Percentiles rank a stretch among this genome's conserved stretches.
Conservation (phyloP, 2,329 filamentous ascomycete genomes). For the Monosporascus sp. region DNA sequence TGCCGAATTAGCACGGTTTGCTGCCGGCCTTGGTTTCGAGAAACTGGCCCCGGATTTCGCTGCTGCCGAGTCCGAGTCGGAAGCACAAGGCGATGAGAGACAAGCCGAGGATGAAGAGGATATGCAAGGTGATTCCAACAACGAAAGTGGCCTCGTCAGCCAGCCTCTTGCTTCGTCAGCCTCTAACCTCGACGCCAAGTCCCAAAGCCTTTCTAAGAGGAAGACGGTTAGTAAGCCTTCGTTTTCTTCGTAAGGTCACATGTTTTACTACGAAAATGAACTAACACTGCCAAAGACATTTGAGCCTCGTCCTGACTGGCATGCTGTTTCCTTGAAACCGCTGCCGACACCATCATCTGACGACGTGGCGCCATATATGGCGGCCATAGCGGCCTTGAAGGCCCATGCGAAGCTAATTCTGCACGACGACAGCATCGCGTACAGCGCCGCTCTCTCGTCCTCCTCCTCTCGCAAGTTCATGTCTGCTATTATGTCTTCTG, state of each 20-base stretch:
- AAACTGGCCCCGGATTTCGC: conserved; percentile 34
- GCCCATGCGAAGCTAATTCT: conserved; percentile 69
- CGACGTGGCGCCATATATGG: conserved; percentile 36
- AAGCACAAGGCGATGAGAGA: conserved; percentile 28
- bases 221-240: conserved; percentile 39
- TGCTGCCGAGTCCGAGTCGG: conserved; percentile 29
- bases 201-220: conserved; percentile 23
- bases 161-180: conserved; percentile 1
- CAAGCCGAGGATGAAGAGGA: conserved; percentile 31
- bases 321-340: conserved; percentile 38
- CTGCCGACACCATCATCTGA: conserved; percentile 42
- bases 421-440: conserved; percentile 71
- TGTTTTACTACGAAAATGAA: neutral
- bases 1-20: conserved; percentile 49
- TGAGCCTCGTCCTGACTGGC: conserved; percentile 55
- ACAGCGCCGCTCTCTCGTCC: conserved; percentile 67
- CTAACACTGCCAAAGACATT: conserved; percentile 38
- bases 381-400: conserved; percentile 49
- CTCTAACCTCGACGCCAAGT: conserved; percentile 18
- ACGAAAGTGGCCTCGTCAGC: conserved; percentile 20
- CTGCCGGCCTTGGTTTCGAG: conserved; percentile 45
- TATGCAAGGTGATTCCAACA: conserved; percentile 26
- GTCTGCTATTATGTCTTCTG: conserved; percentile 92
- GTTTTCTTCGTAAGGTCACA: neutral
- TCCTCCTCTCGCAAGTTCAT: conserved; percentile 94